A percentile compares a stretch with the other conserved stretches of the same genome.
These are phyloP conservation scores for Durusdinium trenchii DNA, from an alignment of 73 alveolate genomes.

Conservation along the genomic window DNA sequence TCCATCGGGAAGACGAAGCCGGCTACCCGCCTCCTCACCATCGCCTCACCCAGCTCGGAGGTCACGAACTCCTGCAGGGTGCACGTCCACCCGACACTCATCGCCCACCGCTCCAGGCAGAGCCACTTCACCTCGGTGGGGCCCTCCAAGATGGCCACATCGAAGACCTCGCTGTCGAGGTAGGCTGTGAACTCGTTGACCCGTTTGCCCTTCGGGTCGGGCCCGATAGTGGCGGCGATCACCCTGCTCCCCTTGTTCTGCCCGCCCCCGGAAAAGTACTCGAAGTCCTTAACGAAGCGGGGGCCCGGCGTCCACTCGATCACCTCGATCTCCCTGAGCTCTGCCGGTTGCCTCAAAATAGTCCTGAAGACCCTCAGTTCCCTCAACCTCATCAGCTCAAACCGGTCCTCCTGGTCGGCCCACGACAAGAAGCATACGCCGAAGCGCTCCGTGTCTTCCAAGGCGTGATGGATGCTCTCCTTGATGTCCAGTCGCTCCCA, in stretches of 20 bases:
- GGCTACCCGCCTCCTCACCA: background rate
- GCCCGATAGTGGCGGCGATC: background rate
- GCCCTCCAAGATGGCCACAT: background rate
- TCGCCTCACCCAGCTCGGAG: conserved; percentile 13
- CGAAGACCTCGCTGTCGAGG: background rate
- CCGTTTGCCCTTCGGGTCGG: background rate
- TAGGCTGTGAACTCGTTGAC: too few relatives aligned
- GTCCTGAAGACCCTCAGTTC: conserved; percentile 4
- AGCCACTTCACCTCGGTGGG: background rate
- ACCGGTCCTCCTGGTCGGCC: background rate
- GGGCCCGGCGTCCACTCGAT: background rate
- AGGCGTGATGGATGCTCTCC: background rate
- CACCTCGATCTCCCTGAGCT: background rate
- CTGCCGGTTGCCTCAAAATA: background rate
- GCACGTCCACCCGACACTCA: background rate
- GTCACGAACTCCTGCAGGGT: background rate
- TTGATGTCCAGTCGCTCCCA: background rate
- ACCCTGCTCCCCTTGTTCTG: background rate
- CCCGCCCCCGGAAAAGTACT: background rate
- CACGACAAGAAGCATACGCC: conserved; percentile 4
- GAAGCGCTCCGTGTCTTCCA: conserved; percentile 13
- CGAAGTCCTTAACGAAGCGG: background rate
- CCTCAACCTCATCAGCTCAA: background rate
- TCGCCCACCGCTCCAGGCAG: background rate
- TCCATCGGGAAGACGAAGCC: background rate